A percentile compares a stretch with the other conserved stretches of the same genome.
Conservation (phyloP, 352 stramenopile genomes). For the Phytophthora agathidicida region DNA sequence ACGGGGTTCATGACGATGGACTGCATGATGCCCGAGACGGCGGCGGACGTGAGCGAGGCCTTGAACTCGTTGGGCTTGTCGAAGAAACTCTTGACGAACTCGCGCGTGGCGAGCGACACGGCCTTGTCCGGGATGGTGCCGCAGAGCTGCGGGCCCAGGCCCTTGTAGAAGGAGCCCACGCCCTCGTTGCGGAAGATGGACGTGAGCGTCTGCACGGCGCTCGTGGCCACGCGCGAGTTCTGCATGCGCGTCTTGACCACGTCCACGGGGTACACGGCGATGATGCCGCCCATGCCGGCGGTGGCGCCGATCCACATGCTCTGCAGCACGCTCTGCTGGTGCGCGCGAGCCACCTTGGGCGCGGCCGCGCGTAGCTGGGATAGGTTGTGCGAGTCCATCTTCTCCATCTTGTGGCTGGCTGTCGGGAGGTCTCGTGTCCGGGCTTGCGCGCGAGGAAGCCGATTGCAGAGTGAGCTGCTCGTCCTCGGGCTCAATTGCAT, state of each 20-base stretch:
- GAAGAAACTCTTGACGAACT: conserved; percentile 83
- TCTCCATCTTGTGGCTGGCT: conserved; percentile 35
- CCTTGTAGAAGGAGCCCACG: conserved; percentile 80
- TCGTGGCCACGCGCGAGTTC: conserved; percentile 63
- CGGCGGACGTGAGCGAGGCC: conserved; percentile 74
- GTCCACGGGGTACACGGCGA: conserved; percentile 82
- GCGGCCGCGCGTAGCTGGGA: conserved; percentile 29
- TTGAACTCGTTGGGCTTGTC: conserved; percentile 72
- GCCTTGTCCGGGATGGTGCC: conserved; percentile 84
- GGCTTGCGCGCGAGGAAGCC: conserved; percentile 21
- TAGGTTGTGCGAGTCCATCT: conserved; percentile 28
- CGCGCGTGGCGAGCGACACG: conserved; percentile 77
- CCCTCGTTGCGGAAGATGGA: conserved; percentile 69
- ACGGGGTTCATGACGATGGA: conserved; percentile 87
- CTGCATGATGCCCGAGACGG: conserved; percentile 69
- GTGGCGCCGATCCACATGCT: conserved; percentile 85
- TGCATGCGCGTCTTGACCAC: conserved; percentile 90
- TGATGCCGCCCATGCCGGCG: conserved; percentile 81
- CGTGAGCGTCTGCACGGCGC: conserved; percentile 60
- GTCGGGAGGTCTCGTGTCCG: neutral
- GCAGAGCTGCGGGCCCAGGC: conserved; percentile 68
- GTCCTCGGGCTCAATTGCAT: conserved; percentile 16
- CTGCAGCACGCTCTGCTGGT: conserved; percentile 71
- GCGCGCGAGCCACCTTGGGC: conserved; percentile 23
- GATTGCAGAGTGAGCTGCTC: conserved; percentile 32